A percentile compares a stretch with the other conserved stretches of the same genome.
phyloP scores from a whole-genome alignment of 805 yeast species.

The Wickerhamiella australiensis region DNA sequence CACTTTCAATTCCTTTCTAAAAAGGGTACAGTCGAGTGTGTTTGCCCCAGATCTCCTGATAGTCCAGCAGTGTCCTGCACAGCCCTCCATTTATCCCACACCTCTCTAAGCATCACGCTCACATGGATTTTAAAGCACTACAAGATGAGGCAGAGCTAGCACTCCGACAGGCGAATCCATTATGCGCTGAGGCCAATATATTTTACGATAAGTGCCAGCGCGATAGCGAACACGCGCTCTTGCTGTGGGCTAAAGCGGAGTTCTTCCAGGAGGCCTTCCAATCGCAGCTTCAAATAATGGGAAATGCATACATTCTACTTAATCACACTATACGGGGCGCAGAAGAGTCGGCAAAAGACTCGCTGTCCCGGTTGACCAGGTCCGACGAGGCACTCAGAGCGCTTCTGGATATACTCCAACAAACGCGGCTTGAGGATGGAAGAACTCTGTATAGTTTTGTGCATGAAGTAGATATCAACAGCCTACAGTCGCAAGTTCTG shows the following conservation, averaged over 20 bases:
- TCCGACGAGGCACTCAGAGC: slow-evolving; percentile 17
- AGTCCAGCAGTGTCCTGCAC: too few relatives aligned
- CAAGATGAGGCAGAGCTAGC: slow-evolving; percentile 36
- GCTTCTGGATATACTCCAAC: slow-evolving; percentile 16
- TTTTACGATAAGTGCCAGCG: slow-evolving; percentile 24
- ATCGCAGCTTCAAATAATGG: slow-evolving; percentile 33
- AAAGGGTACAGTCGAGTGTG: too few relatives aligned
- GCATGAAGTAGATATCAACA: slow-evolving; percentile 17
- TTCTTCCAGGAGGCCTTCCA: slow-evolving; percentile 37
- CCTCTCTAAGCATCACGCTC: neutral
- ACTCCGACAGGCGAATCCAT: slow-evolving; percentile 37
- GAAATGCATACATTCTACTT: slow-evolving; percentile 29
- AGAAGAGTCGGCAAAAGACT: slow-evolving; percentile 12
- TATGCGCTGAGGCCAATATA: slow-evolving; percentile 41
- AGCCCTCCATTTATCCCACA: neutral
- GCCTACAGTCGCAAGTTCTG: slow-evolving; percentile 14
- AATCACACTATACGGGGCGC: slow-evolving; percentile 21
- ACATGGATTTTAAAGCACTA: slow-evolving; percentile 41
- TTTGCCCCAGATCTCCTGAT: too few relatives aligned
- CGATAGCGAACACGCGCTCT: slow-evolving; percentile 34
- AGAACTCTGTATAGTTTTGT: slow-evolving; percentile 17
- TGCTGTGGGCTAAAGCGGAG: slow-evolving; percentile 33
- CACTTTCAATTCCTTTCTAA: too few relatives aligned
- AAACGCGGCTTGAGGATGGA: slow-evolving; percentile 16
- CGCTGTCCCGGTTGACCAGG: slow-evolving; percentile 12